These are phyloP conservation scores for Aspergillus texensis DNA, from an alignment of 2,329 filamentous ascomycete genomes.

Conservation along the genomic window DNA sequence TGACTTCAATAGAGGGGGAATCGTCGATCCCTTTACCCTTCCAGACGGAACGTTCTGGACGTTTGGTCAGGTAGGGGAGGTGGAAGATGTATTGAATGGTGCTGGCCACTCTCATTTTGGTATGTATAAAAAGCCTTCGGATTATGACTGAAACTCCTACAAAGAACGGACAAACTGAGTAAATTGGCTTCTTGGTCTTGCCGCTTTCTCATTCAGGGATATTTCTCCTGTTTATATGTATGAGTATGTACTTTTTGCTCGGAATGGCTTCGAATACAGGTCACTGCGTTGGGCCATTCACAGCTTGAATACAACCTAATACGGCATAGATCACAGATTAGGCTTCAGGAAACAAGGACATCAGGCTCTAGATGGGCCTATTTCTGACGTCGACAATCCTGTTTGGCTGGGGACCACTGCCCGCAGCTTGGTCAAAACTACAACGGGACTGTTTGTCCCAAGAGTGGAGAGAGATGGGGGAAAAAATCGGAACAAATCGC, in stretches of 20 bases:
- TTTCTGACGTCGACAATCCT: slow-evolving; percentile 1
- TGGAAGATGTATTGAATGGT: slow-evolving; percentile 24
- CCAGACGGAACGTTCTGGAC: slow-evolving; percentile 13
- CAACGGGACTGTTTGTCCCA: slow-evolving; percentile 8
- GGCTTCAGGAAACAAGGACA: slow-evolving; percentile 5
- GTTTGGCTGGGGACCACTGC: slow-evolving; percentile 13
- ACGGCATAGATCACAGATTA: not conserved
- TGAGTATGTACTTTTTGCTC: not conserved
- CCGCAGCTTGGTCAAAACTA: slow-evolving; percentile 13
- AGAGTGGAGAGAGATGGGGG: not conserved
- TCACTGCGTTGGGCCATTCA: slow-evolving; percentile 3
- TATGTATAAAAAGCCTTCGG: not conserved
- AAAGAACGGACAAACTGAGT: not conserved
- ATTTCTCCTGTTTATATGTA: slow-evolving; percentile 1
- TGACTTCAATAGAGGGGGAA: slow-evolving; percentile 5
- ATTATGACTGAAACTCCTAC: not conserved
- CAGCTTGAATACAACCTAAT: not conserved
- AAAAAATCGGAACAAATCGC: slow-evolving; percentile 6
- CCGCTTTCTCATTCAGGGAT: not conserved
- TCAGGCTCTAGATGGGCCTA: slow-evolving; percentile 5
- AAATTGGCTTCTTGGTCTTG: not conserved
- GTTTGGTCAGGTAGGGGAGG: slow-evolving; percentile 23
- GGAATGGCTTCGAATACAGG: slow-evolving; percentile 1
- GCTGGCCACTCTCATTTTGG: slow-evolving; percentile 22
- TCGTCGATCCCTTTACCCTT: slow-evolving; percentile 18